phyloP scores from a whole-genome alignment of 257 asterid genomes.

The Petrea volubilis region DNA sequence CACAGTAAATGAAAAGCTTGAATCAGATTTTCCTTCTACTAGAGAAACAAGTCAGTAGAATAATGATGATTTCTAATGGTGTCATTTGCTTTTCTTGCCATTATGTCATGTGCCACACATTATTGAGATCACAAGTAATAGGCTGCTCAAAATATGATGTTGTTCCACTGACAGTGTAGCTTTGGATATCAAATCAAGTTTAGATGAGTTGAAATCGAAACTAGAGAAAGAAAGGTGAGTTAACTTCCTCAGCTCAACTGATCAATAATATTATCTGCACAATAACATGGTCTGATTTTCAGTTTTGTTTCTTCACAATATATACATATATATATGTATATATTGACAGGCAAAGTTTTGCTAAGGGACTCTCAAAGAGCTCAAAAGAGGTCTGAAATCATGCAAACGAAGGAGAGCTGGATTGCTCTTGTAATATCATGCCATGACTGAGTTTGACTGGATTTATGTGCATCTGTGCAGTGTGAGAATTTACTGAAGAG shows the following conservation, averaged over 20 bases:
- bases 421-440: constrained; percentile 17
- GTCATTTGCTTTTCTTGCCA: constrained; percentile 5
- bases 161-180: constrained; percentile 59
- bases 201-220: constrained; percentile 74
- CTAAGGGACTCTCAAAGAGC: constrained; percentile 81
- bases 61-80: background rate
- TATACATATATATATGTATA: no score
- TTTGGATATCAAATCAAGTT: constrained; percentile 66
- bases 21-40: background rate
- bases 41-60: constrained; percentile 3
- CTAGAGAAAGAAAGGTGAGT: constrained; percentile 92
- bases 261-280: constrained; percentile 1
- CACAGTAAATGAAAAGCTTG: background rate
- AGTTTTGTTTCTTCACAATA: constrained; percentile 21
- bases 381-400: constrained; percentile 72
- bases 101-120: constrained; percentile 1
- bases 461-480: constrained; percentile 46
- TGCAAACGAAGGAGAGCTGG: constrained; percentile 11
- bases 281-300: constrained; percentile 8
- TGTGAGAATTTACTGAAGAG: constrained; percentile 77
- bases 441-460: constrained; percentile 29
- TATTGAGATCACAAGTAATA: constrained; percentile 1
- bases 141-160: constrained; percentile 7
- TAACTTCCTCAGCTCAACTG: background rate
- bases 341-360: constrained; percentile 79